These are phyloP conservation scores for Kingdonia uniflora DNA, from an alignment of 164 flowering plant species.

Conservation along the genomic window DNA sequence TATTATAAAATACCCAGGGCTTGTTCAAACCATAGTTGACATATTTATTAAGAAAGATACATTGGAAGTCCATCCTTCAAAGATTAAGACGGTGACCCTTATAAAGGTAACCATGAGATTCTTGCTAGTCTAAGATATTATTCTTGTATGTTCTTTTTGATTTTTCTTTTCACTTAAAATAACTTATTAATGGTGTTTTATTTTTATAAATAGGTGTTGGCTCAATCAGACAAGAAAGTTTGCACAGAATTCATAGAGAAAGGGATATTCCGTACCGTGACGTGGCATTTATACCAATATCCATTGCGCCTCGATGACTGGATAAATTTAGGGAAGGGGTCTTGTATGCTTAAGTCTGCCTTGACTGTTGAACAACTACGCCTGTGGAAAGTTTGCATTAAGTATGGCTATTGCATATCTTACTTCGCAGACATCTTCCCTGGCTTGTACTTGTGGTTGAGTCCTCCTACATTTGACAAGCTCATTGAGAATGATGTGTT, in stretches of 20 bases:
- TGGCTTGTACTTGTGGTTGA: conserved; percentile 71
- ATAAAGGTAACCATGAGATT: conserved; percentile 39
- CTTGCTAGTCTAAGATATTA: not conserved
- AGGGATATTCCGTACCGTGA: conserved; percentile 42
- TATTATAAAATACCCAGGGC: conserved; percentile 55
- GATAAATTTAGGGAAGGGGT: conserved; percentile 51
- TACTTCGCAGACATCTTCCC: conserved; percentile 57
- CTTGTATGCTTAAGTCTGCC: conserved; percentile 48
- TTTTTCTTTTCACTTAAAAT: not conserved
- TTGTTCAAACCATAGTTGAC: conserved; percentile 46
- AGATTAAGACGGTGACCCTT: conserved; percentile 59
- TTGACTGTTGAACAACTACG: conserved; percentile 81
- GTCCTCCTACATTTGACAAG: conserved; percentile 51
- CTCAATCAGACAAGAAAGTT: conserved; percentile 47
- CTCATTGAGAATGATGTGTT: conserved; percentile 42
- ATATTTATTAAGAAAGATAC: conserved; percentile 36
- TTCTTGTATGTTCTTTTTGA: not conserved
- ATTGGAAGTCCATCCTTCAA: conserved; percentile 32
- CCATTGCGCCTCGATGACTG: conserved; percentile 53
- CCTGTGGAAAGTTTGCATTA: conserved; percentile 76
- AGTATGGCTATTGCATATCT: conserved; percentile 58
- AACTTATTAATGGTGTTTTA: conserved; percentile 7
- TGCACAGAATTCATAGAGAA: conserved; percentile 44
- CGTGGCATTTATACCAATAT: conserved; percentile 49
- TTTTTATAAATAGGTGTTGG: conserved; percentile 49